A percentile compares a stretch with the other conserved stretches of the same genome.
Evolutionary conservation across 768 basidiomycete species (phyloP).

Genomic region (Rhodotorula paludigena): DNA sequence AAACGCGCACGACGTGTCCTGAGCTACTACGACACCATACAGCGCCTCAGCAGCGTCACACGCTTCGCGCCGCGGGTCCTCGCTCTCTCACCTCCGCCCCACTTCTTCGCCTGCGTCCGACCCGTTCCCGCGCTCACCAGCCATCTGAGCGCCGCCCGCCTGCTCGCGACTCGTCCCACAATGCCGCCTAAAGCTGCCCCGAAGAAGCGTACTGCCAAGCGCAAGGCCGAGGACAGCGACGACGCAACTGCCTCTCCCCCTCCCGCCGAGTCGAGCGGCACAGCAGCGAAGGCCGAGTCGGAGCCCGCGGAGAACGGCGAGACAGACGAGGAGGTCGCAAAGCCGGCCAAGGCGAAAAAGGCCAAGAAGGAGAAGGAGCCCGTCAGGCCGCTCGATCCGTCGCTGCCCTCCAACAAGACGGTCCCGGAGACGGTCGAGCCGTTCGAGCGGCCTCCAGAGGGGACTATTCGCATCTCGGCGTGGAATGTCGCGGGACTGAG

Average conservation of each 20-base stretch:
- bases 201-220: slow-evolving; percentile 3
- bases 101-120: neutral
- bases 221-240: slow-evolving; percentile 7
- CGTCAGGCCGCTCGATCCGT: slow-evolving; percentile 37
- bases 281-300: neutral
- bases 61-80: no score
- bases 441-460: slow-evolving; percentile 19
- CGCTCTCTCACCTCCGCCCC: neutral
- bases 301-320: neutral
- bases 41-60: no score
- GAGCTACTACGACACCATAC: neutral
- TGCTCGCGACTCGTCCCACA: neutral
- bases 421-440: slow-evolving; percentile 36
- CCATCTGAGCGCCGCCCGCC: neutral
- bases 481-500: slow-evolving; percentile 80
- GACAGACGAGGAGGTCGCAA: neutral
- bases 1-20: neutral
- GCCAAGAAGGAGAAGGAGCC: slow-evolving; percentile 40
- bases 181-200: neutral
- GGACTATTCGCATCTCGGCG: slow-evolving; percentile 54
- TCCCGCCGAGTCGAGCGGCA: neutral
- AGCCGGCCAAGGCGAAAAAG: slow-evolving; percentile 21
- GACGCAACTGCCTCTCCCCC: neutral
- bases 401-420: slow-evolving; percentile 36
- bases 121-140: neutral